Conservation (phyloP, 352 stramenopile species). For the Plasmopara halstedii region DNA sequence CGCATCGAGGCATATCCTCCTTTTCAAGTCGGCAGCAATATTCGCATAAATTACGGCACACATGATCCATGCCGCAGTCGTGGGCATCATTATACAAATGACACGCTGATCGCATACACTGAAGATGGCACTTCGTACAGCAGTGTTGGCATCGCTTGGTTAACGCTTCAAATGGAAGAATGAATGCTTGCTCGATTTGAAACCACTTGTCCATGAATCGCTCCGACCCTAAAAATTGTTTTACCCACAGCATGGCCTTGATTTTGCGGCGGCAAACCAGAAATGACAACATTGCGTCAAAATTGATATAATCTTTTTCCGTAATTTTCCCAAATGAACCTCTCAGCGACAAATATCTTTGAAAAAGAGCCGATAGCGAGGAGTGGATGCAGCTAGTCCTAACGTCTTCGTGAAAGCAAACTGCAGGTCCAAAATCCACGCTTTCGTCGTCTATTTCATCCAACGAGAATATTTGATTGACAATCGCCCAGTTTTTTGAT, state of each 20-base stretch:
- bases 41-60: conserved; percentile 25
- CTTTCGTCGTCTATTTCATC: conserved; percentile 16
- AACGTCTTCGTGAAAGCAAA: conserved; percentile 1
- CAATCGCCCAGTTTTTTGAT: conserved; percentile 9
- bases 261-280: conserved; percentile 28
- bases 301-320: conserved; percentile 16
- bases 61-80: conserved; percentile 36
- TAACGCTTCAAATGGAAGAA: conserved; percentile 19
- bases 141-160: conserved; percentile 26
- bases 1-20: conserved; percentile 21
- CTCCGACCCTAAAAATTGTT: conserved; percentile 17
- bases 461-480: conserved; percentile 11
- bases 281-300: conserved; percentile 31
- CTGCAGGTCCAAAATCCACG: conserved; percentile 21
- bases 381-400: background rate
- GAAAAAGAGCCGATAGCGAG: conserved; percentile 12
- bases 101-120: conserved; percentile 26
- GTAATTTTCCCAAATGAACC: conserved; percentile 17
- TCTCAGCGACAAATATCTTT: conserved; percentile 21
- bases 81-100: conserved; percentile 26
- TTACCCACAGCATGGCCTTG: conserved; percentile 28
- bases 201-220: conserved; percentile 32
- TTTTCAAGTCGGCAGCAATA: conserved; percentile 19
- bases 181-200: conserved; percentile 15
- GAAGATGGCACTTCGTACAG: conserved; percentile 28